Evolutionary conservation across 495 filamentous ascomycete species (phyloP), one percentile per base, ranked within the genome.

Genomic region (Aspergillus saccharolyticus): DNA sequence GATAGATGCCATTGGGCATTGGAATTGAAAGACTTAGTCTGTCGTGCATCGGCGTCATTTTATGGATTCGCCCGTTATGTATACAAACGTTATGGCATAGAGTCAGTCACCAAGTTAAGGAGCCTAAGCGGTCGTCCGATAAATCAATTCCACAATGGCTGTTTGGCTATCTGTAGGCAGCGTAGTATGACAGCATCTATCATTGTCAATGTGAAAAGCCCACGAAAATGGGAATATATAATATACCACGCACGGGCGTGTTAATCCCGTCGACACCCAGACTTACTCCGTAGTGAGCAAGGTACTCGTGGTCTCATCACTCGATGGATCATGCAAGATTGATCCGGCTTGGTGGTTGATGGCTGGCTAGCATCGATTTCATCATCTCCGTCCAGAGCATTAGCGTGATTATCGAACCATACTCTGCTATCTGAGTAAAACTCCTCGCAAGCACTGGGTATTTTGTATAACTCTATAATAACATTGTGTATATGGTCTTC

Each of bases 381-480:
- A 39, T 47, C 56, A 22, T 51, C 44, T 16, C 56, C 39, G 44
- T 61, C 57, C 4, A 68, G 46, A 6, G 56, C 43, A 21, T 69
- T 67, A 1, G 58, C 56, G 24, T 71, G 63, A 43, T 66, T 66
- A 39, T 56, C 49, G 44, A 72, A 69, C 48, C 42, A 43, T 7
- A 73, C 49, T 21, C 63, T 61, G 53, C 68, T 57, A 3, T 66
- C 60, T 15, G 70, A 56, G 7, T 24, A 4, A 28, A 73, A 70
- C 54, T 69, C 61, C 0, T 67, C 47, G 6, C 61, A 44, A 21
- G 66, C 61, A 8, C 42, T 42, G 0, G 52, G 60, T 22, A 71
- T 63, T 28, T 69, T 71, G 61, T 62, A 71, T 18, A 73, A 24
- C 33, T 68, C 63, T 0, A 44, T 0, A 15, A 69, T 61, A 2